These are phyloP conservation scores for Williopsis jadinii DNA, from an alignment of 1,139 yeast species.

Conservation along the genomic window DNA sequence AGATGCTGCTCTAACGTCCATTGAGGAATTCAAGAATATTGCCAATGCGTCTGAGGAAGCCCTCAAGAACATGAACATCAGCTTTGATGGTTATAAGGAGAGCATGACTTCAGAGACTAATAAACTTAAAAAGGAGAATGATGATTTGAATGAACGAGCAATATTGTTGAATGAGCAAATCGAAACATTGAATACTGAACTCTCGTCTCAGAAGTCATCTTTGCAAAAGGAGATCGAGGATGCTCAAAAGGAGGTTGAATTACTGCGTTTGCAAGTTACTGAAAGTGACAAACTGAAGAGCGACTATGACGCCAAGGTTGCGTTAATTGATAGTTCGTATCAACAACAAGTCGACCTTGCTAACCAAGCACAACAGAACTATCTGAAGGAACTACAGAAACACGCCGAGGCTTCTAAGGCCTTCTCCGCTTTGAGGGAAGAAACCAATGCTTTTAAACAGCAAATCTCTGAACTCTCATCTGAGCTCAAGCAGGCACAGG, in stretches of 20 bases:
- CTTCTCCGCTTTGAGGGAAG: slow-evolving; percentile 38
- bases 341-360: slow-evolving; percentile 44
- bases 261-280: slow-evolving; percentile 12
- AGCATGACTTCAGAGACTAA: slow-evolving; percentile 25
- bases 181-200: slow-evolving; percentile 28
- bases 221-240: slow-evolving; percentile 19
- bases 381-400: slow-evolving; percentile 50
- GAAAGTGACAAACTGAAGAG: slow-evolving; percentile 27
- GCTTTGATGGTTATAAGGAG: slow-evolving; percentile 36
- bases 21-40: slow-evolving; percentile 43
- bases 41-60: slow-evolving; percentile 45
- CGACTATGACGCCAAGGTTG: slow-evolving; percentile 32
- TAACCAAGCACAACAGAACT: slow-evolving; percentile 46
- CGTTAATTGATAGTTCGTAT: slow-evolving; percentile 38
- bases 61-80: slow-evolving; percentile 32
- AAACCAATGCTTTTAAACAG: slow-evolving; percentile 31
- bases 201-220: slow-evolving; percentile 11
- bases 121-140: slow-evolving; percentile 27
- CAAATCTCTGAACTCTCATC: slow-evolving; percentile 31
- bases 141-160: slow-evolving; percentile 30
- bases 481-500: slow-evolving; percentile 27
- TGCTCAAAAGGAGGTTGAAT: slow-evolving; percentile 17
- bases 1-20: slow-evolving; percentile 39
- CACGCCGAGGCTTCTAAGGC: slow-evolving; percentile 48
- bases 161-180: slow-evolving; percentile 30